These are phyloP conservation scores for Pterulicium gracile DNA, from an alignment of 1,284 basidiomycete species.

Conservation along the genomic window DNA sequence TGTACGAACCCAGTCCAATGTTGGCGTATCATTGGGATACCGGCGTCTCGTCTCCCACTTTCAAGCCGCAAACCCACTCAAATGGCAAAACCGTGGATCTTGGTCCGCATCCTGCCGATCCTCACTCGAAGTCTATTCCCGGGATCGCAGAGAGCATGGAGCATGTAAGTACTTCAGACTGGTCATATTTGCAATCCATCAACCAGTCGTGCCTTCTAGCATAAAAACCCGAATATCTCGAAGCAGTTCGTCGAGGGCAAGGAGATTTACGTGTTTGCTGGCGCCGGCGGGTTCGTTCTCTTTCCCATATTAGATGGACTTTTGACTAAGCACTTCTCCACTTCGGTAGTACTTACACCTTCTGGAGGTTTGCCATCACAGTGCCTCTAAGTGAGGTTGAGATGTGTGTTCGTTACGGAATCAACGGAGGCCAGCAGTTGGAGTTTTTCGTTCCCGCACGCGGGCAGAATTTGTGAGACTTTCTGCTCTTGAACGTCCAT, in stretches of 20 bases:
- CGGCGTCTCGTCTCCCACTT: slow-evolving; percentile 18
- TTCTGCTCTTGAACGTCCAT: neutral
- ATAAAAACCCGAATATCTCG: too few relatives aligned
- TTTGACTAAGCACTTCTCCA: slow-evolving; percentile 4
- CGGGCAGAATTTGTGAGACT: slow-evolving; percentile 67
- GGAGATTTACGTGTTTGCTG: slow-evolving; percentile 75
- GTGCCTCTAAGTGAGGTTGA: slow-evolving; percentile 68
- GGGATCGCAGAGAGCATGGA: slow-evolving; percentile 10
- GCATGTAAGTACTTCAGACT: too few relatives aligned
- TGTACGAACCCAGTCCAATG: slow-evolving; percentile 68
- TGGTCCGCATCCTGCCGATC: slow-evolving; percentile 64
- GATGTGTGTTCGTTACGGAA: slow-evolving; percentile 71
- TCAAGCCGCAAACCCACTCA: slow-evolving; percentile 10
- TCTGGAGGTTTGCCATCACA: slow-evolving; percentile 90
- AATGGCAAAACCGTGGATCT: slow-evolving; percentile 39
- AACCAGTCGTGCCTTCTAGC: too few relatives aligned
- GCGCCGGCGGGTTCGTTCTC: slow-evolving; percentile 43
- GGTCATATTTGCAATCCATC: too few relatives aligned
- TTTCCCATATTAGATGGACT: neutral
- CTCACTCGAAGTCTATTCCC: slow-evolving; percentile 33
- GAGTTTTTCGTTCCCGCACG: slow-evolving; percentile 80
- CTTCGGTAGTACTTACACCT: slow-evolving; percentile 70
- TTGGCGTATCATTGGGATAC: slow-evolving; percentile 76
- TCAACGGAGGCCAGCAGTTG: slow-evolving; percentile 71
- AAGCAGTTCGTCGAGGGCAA: slow-evolving; percentile 40